Conservation (phyloP, 768 basidiomycete species). For the Sarcodon sp. region DNA sequence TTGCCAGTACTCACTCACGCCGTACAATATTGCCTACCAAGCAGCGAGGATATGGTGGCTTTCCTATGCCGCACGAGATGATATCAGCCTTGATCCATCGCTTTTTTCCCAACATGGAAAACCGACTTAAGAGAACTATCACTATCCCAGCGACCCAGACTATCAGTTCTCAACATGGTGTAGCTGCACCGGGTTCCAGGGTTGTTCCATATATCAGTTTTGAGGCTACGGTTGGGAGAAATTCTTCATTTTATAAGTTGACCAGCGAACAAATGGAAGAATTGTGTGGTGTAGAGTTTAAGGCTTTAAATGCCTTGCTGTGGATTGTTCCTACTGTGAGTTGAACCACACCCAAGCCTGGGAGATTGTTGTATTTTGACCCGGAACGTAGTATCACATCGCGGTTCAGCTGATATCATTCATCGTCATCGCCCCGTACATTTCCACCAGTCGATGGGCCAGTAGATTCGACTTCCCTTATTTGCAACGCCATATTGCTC, state of each 20-base stretch:
- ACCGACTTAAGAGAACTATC: slow-evolving; percentile 49
- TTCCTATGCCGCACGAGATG: slow-evolving; percentile 56
- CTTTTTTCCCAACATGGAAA: slow-evolving; percentile 52
- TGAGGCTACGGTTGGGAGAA: slow-evolving; percentile 72
- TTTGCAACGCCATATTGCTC: slow-evolving; percentile 38
- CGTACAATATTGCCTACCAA: slow-evolving; percentile 12
- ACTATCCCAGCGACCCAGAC: slow-evolving; percentile 68
- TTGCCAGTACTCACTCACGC: slow-evolving; percentile 8
- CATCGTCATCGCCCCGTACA: slow-evolving; percentile 71
- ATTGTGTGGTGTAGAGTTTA: slow-evolving; percentile 88
- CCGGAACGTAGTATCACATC: slow-evolving; percentile 49
- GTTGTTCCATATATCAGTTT: slow-evolving; percentile 77
- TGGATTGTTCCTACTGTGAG: slow-evolving; percentile 72
- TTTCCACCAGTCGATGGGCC: slow-evolving; percentile 47
- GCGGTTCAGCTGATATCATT: slow-evolving; percentile 61
- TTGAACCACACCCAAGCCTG: slow-evolving; percentile 5
- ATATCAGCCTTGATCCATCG: slow-evolving; percentile 32
- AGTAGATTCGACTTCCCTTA: slow-evolving; percentile 45
- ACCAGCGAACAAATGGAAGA: slow-evolving; percentile 82
- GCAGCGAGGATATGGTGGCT: slow-evolving; percentile 53
- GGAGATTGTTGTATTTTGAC: slow-evolving; percentile 1
- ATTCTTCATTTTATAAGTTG: slow-evolving; percentile 57
- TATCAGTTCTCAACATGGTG: slow-evolving; percentile 29
- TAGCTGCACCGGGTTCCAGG: slow-evolving; percentile 24
- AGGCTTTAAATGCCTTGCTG: slow-evolving; percentile 66